Base-by-base conservation (phyloP, 495 filamentous ascomycete species). In the Penicillium diatomitis region DNA sequence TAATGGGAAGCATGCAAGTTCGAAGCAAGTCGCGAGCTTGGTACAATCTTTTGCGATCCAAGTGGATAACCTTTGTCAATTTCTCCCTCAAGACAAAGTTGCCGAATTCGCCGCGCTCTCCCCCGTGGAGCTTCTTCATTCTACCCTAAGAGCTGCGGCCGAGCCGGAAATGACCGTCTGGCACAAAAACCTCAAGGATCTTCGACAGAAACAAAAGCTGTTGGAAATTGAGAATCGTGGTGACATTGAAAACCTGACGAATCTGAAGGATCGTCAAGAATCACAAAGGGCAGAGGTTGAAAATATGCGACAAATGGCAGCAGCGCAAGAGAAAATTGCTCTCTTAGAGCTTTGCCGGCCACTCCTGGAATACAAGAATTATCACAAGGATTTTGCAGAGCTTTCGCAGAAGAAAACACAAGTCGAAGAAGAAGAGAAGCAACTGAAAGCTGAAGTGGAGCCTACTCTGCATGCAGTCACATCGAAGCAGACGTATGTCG, bases 11-110 rank as follows among this genome's bases (percentile, higher is more conserved):
- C 63, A 77, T 38, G 67, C 70, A 4, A 74, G 74, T 2, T 73
- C 77, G 38, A 79, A 80, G 41, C 67, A 74, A 30, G 75, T 97
- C 2, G 64, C 83, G 40, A 69, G 73, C 32, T 69, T 96, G 33
- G 82, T 80, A 11, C 79, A 70, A 43, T 76, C 70, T 0, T 83
- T 94, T 48, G 77, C 81, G 27, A 96, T 97, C 34, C 94, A 97
- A 66, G 85, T 97, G 59, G 92, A 97, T 67, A 99, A 99, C 56
- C 75, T 97, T 3, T 99, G 92, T 63, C 92, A 97, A 66, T 99
- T 99, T 57, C 75, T 99, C 34, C 92, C 92, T 1, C 92, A 99
- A 63, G 92, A 99, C 61, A 86, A 89, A 57, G 94, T 99, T 5
- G 87, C 88, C 28, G 90, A 96, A 52, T 99, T 99, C 60, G 88